Conservation (phyloP, 2,329 filamentous ascomycete genomes). For the Pseudogymnoascus sp. region DNA sequence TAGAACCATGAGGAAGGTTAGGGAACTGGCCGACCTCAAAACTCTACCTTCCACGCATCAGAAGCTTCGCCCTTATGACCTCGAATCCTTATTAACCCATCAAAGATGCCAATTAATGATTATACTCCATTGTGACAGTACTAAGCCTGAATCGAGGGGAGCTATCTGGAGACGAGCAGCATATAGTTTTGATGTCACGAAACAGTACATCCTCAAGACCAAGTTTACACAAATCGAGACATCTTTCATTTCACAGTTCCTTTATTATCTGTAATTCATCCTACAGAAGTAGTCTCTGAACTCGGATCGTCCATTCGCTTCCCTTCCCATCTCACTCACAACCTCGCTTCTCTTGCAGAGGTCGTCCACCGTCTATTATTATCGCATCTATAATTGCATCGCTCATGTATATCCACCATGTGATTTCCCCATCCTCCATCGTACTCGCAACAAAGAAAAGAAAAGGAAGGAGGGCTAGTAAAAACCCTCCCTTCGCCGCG, state of each 20-base stretch:
- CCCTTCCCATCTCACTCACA: too few species aligned
- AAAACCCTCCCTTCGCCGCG: neutral
- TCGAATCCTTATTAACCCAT: too few species aligned
- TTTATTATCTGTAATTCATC: neutral
- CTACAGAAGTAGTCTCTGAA: neutral
- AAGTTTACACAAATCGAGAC: neutral
- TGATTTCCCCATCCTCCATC: neutral
- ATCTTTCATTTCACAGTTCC: neutral
- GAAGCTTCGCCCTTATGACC: too few species aligned
- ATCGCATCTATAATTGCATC: slow-evolving; percentile 1
- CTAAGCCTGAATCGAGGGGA: too few species aligned
- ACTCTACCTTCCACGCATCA: too few species aligned
- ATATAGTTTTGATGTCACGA: too few species aligned
- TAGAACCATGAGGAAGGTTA: too few species aligned
- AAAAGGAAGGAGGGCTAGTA: neutral
- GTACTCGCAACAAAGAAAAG: neutral
- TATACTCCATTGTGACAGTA: too few species aligned
- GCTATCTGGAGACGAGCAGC: too few species aligned
- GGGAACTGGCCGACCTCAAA: too few species aligned
- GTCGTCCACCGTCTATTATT: neutral
- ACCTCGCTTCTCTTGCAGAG: neutral
- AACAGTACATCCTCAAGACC: neutral
- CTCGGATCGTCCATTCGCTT: neutral
- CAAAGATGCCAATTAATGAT: too few species aligned
- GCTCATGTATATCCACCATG: slow-evolving; percentile 1